phyloP scores from a whole-genome alignment of 1,284 basidiomycete genomes.

The Apiotrichum sp. region DNA sequence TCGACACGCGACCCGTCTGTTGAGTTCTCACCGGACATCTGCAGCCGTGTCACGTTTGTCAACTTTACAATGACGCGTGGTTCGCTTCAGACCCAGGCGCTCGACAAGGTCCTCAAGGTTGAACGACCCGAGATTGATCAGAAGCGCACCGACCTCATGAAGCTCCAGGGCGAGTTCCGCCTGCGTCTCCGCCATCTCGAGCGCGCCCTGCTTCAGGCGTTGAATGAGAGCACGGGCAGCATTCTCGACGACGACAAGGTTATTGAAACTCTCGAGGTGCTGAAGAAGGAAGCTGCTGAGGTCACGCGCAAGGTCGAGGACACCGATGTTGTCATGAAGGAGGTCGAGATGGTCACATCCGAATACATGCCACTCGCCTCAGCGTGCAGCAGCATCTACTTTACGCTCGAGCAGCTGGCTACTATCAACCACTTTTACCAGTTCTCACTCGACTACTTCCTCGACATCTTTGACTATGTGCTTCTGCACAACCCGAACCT shows the following conservation, averaged over 20 bases:
- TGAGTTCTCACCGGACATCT: constrained; percentile 96
- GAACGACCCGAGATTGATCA: constrained; percentile 95
- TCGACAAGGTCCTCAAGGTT: constrained; percentile 94
- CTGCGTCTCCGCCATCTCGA: constrained; percentile 88
- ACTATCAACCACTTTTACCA: constrained; percentile 97
- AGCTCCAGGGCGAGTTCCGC: constrained; percentile 96
- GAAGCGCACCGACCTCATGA: constrained; percentile 96
- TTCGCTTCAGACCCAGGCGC: constrained; percentile 94
- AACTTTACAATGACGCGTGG: constrained; percentile 99
- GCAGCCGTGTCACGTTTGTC: constrained; percentile 97
- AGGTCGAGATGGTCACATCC: constrained; percentile 90
- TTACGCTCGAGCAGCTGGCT: constrained; percentile 90
- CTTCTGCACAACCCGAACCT: constrained; percentile 87
- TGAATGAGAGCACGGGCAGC: constrained; percentile 95
- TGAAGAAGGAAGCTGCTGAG: constrained; percentile 96
- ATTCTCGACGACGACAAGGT: constrained; percentile 99
- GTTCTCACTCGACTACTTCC: constrained; percentile 95
- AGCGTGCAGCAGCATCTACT: constrained; percentile 95
- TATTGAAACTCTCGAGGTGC: constrained; percentile 90
- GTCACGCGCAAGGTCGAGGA: constrained; percentile 96
- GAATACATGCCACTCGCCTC: constrained; percentile 94
- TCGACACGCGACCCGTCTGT: constrained; percentile 95
- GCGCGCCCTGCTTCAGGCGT: constrained; percentile 84
- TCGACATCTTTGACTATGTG: constrained; percentile 95
- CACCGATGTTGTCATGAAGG: constrained; percentile 90